phyloP scores from a whole-genome alignment of 768 basidiomycete species.

The Auriscalpium microsporum region DNA sequence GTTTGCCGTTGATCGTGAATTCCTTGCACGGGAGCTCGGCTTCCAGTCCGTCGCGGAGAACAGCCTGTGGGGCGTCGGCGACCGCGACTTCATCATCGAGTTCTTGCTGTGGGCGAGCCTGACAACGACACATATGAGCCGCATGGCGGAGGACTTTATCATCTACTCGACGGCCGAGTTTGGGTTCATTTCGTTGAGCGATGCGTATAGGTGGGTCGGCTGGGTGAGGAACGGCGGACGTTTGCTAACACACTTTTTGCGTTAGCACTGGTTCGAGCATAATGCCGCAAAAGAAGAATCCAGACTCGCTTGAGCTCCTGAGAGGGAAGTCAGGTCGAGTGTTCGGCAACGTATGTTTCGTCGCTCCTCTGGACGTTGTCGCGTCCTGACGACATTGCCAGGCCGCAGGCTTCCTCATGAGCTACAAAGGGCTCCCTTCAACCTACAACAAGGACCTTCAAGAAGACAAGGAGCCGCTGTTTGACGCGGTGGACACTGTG shows the following conservation, averaged over 20 bases:
- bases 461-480: conserved; percentile 96
- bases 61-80: conserved; percentile 93
- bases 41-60: conserved; percentile 89
- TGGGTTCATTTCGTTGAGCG: conserved; percentile 90
- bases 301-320: conserved; percentile 90
- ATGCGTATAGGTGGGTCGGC: conserved; percentile 83
- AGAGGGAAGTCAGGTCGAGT: conserved; percentile 93
- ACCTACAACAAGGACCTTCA: conserved; percentile 99
- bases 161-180: conserved; percentile 97
- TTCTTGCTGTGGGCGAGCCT: conserved; percentile 95
- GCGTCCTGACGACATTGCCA: conserved; percentile 20
- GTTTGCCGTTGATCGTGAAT: conserved; percentile 88
- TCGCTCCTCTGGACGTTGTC: not conserved
- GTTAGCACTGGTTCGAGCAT: conserved; percentile 94
- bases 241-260: conserved; percentile 1
- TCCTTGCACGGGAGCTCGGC: conserved; percentile 83
- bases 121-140: conserved; percentile 88
- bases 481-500: conserved; percentile 86
- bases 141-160: conserved; percentile 93
- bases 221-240: not conserved
- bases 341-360: conserved; percentile 70
- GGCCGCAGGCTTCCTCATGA: conserved; percentile 98
- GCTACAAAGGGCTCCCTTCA: conserved; percentile 91
- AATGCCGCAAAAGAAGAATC: conserved; percentile 99
- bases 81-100: conserved; percentile 95